Base-by-base conservation (phyloP, 306 rosid genomes). In the Acacia crassicarpa region DNA sequence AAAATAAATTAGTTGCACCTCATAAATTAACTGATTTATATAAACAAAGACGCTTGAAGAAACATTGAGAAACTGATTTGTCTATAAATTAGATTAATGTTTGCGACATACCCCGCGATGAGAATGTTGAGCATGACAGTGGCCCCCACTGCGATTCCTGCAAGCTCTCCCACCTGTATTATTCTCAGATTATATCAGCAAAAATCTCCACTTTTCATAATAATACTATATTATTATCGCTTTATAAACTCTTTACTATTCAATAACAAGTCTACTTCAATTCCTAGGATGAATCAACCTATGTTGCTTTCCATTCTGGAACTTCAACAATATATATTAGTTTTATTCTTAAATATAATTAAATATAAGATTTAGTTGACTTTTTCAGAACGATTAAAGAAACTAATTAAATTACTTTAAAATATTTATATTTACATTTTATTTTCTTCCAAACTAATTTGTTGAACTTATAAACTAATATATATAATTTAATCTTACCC, bases 71-170 rank as follows among this genome's bases (percentile, higher is more conserved):
- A 51, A 56, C 62, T 56, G 23, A 4, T 51, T 51, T 51, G 22
- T 51, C 6, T 20, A 8, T n/a, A n/a, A n/a, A n/a, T n/a, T n/a
- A 10, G 65, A 22, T n/a, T 22, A 8, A 58, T 58, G 32, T 9
- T 22, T 79, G 8, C 23, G 32, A 84, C 87, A 63, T 94, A 94
- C 98, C 94, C 98, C 27, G 98, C 97, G n/a, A 91, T 85, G 80
- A 92, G 97, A 17, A 94, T 85, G 76, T 92, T 94, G 80, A 91
- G 92, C 97, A 92, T 94, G 15, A 94, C 98, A 4, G 93, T 92
- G 4, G 94, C 98, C 73, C 98, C 97, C 20, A 92, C 97, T 1
- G 97, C 97, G 74, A 94, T 89, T 85, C 97, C 98, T 5, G 94
- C 98, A 40, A 92, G 81, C 83, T 90, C 97, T 45, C 97, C 97